Conservation (phyloP, 495 filamentous ascomycete species). For the Xylaria scruposa region DNA sequence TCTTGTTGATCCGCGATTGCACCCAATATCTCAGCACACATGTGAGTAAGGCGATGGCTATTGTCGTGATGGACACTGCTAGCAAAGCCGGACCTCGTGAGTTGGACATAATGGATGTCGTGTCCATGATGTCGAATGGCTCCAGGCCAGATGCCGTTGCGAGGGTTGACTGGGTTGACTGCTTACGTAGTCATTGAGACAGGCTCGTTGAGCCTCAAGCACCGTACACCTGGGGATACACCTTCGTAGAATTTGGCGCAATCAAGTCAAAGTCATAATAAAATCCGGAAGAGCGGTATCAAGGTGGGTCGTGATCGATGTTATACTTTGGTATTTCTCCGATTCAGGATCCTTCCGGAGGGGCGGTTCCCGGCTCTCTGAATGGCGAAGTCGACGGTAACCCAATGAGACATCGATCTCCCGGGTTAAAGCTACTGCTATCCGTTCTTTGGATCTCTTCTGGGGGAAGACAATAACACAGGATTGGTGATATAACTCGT, state of each 20-base stretch:
- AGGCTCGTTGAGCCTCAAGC: background rate
- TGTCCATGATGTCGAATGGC: constrained; percentile 19
- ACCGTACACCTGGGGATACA: background rate
- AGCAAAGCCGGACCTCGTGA: constrained; percentile 48
- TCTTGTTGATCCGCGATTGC: constrained; percentile 35
- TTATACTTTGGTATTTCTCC: constrained; percentile 24
- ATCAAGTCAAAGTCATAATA: background rate
- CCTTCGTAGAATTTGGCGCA: background rate
- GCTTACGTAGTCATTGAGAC: constrained; percentile 6
- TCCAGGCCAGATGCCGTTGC: constrained; percentile 10
- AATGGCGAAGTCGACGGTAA: background rate
- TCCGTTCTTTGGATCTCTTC: background rate
- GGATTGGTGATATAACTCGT: background rate
- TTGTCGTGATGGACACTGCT: constrained; percentile 45
- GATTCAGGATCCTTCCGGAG: background rate
- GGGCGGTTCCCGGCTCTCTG: background rate
- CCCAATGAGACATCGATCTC: constrained; percentile 20
- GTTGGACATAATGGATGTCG: constrained; percentile 22
- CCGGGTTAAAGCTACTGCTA: constrained; percentile 8
- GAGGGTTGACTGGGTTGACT: background rate
- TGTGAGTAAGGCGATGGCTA: constrained; percentile 40
- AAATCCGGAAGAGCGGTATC: background rate
- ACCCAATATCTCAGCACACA: constrained; percentile 45
- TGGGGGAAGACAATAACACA: background rate
- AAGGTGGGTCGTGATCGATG: constrained; percentile 16